A percentile compares a stretch with the other conserved stretches of the same genome.
Conservation (phyloP, 306 rosid genomes). For the Gastrolobium bilobum region DNA sequence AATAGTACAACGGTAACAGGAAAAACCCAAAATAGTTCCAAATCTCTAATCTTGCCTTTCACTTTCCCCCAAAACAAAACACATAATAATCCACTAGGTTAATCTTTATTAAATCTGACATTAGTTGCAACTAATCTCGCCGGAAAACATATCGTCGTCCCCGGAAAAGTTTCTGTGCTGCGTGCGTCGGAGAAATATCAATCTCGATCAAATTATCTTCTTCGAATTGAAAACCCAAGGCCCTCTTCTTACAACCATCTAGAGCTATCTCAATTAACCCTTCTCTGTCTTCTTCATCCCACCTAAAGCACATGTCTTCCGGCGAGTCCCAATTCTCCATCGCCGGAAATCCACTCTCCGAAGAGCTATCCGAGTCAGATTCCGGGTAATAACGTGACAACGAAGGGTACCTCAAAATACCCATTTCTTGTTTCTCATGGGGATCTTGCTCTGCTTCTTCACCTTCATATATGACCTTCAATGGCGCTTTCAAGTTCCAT, state of each 20-base stretch:
- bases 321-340: conserved; percentile 61
- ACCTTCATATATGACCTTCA: conserved; percentile 84
- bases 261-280: conserved; percentile 88
- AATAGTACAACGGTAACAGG: conserved; percentile 44
- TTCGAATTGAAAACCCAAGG: conserved; percentile 53
- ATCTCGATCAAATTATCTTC: conserved; percentile 73
- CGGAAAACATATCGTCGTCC: conserved; percentile 48
- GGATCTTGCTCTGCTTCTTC: conserved; percentile 60
- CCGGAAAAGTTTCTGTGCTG: conserved; percentile 52
- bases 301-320: conserved; percentile 56
- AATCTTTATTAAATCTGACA: conserved; percentile 46
- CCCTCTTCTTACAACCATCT: conserved; percentile 57
- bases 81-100: conserved; percentile 40
- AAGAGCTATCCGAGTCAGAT: conserved; percentile 79
- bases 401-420: conserved; percentile 59
- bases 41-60: conserved; percentile 39
- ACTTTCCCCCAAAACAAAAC: conserved; percentile 42
- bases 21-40: conserved; percentile 36
- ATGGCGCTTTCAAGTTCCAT: conserved; percentile 88
- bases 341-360: conserved; percentile 60
- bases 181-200: conserved; percentile 63
- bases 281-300: conserved; percentile 88
- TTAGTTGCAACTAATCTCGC: conserved; percentile 57
- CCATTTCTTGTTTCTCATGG: conserved; percentile 25
- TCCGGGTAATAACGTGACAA: conserved; percentile 80